These are phyloP conservation scores for Ceriops decandra DNA, from an alignment of 345 rosid genomes.

Conservation along the genomic window DNA sequence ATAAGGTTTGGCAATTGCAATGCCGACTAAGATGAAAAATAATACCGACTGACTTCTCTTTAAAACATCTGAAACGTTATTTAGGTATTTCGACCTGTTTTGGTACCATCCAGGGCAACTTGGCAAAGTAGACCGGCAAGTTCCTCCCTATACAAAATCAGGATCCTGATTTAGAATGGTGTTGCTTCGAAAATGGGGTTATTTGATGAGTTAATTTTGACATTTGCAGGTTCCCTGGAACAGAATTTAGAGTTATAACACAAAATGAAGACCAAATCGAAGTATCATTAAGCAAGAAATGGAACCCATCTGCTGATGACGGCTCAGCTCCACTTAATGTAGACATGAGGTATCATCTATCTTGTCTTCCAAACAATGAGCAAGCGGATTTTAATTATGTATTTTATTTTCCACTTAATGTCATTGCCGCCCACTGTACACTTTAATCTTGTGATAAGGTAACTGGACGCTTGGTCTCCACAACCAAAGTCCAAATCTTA, in stretches of 20 bases:
- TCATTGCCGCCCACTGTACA: no score
- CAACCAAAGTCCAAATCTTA: no score
- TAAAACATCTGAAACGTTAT: background rate
- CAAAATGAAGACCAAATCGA: conserved; percentile 21
- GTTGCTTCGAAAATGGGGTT: background rate
- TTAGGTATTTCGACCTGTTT: conserved; percentile 28
- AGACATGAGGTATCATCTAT: conserved; percentile 59
- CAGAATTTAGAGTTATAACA: conserved; percentile 6
- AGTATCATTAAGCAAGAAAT: conserved; percentile 20
- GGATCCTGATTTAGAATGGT: background rate
- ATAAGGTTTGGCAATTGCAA: no score
- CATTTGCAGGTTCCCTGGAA: conserved; percentile 12
- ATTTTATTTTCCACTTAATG: no score
- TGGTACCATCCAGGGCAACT: conserved; percentile 22
- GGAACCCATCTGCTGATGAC: conserved; percentile 28
- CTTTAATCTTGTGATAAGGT: no score
- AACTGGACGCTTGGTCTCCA: no score
- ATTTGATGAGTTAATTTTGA: background rate
- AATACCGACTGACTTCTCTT: background rate
- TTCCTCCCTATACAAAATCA: background rate
- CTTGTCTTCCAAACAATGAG: background rate
- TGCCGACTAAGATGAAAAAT: background rate
- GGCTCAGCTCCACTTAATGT: conserved; percentile 59
- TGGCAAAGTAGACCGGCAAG: background rate
- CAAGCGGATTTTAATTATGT: no score